Evolutionary conservation across 2,329 filamentous ascomycete genomes (phyloP), one percentile per base, ranked within the genome.

Genomic region (Arthrinium puccinioides): DNA sequence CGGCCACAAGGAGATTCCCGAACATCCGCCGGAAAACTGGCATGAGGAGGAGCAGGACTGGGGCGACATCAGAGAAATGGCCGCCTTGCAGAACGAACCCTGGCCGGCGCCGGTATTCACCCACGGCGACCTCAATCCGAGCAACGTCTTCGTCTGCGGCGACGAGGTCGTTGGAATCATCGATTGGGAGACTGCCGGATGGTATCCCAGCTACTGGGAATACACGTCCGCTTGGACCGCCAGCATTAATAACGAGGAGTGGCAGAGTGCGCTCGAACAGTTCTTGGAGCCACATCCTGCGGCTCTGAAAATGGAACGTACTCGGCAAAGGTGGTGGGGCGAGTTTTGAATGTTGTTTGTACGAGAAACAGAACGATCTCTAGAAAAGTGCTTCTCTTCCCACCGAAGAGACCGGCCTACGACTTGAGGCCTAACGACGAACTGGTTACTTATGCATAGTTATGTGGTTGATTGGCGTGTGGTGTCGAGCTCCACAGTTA

Each of bases 41-140:
- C 13, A n/a, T n/a, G 29, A 32, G 10, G 18, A 21, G 11, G 18
- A 21, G 18, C 29, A 32, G 29, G 29, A 21, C 18, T 32, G 29
- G 29, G 6, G 6, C 3, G 30, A 54, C 5, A 50, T 59, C 1
- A 51, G 46, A 43, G 29, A 48, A 9, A 46, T 58, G 1, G 21
- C 50, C 3, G 32, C 20, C 1, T 50, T 52, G 24, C 43, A 57
- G 19, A 39, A 48, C 2, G 30, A 42, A 10, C 25, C 41, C 1
- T 48, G 29, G 37, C n/a, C 30, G 8, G 20, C 2, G 3, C 32
- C 16, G 2, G 37, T 39, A 0, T 30, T 50, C 14, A 50, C 47
- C 2, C 47, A 50, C 18, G 51, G 57, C 29, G 53, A 60, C 21
- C 38, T 61, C 0, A 55, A 50, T 18, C 47, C 46, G 33, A 21